A percentile compares a stretch with the other conserved stretches of the same genome.
Evolutionary conservation across 768 basidiomycete species (phyloP).

Genomic region (Serpula lacrymans): DNA sequence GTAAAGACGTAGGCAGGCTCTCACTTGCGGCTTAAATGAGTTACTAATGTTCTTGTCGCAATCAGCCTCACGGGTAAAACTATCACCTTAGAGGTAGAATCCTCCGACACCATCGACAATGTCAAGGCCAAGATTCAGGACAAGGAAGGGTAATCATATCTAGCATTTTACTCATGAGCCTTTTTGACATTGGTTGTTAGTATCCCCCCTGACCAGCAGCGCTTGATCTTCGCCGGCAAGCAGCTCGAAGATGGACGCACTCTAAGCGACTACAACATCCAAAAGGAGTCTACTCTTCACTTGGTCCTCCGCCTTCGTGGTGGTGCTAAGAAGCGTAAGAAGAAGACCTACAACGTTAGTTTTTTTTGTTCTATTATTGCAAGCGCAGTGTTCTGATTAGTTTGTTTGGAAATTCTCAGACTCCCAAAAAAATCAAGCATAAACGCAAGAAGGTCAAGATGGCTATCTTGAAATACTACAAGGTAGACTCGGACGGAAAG

Average conservation of each 20-base stretch:
- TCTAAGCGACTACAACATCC: conserved; percentile 94
- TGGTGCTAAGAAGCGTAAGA: conserved; percentile 99
- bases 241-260: conserved; percentile 99
- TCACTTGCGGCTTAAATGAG: conserved; percentile 2
- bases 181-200: conserved; percentile 33
- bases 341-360: conserved; percentile 97
- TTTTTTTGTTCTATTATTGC: not conserved
- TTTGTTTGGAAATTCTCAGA: conserved; percentile 40
- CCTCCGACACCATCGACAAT: conserved; percentile 96
- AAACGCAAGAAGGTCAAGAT: conserved; percentile 99
- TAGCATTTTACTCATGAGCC: not conserved
- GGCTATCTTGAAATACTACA: conserved; percentile 99
- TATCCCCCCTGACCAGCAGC: conserved; percentile 93
- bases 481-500: conserved; percentile 99
- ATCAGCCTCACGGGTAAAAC: conserved; percentile 96
- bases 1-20: conserved; percentile 78
- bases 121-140: conserved; percentile 98
- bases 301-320: conserved; percentile 96
- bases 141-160: conserved; percentile 78
- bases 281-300: conserved; percentile 99
- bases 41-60: conserved; percentile 11
- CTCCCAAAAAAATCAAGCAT: conserved; percentile 99
- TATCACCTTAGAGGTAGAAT: conserved; percentile 97
- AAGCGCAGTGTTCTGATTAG: too few relatives aligned
- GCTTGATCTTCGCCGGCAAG: conserved; percentile 98